Evolutionary conservation across 768 basidiomycete species (phyloP).

Genomic region (Suillus sp.): DNA sequence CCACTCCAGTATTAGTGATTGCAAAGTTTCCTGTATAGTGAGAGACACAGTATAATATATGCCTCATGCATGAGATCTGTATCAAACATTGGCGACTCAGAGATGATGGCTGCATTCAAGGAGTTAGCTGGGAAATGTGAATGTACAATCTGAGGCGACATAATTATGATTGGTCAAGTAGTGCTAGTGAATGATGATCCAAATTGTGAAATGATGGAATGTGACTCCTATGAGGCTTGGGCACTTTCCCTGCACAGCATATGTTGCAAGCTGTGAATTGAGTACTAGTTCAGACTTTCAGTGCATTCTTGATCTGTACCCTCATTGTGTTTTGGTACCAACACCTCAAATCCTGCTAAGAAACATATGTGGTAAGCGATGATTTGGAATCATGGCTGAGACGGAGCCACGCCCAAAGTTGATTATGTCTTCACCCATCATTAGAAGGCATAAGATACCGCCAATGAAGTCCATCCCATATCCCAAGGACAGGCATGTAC

Average conservation of each 20-base stretch:
- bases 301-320: too few species aligned
- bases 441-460: fast-evolving
- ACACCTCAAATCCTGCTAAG: too few species aligned
- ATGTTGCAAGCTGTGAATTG: not conserved
- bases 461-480: too few species aligned
- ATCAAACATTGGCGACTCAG: too few species aligned
- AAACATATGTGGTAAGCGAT: too few species aligned
- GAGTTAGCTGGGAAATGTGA: not conserved
- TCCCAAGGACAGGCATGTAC: not conserved
- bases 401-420: not conserved
- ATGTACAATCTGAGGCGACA: not conserved
- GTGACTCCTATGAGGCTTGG: not conserved
- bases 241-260: not conserved
- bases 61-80: too few species aligned
- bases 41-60: too few species aligned
- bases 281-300: too few species aligned
- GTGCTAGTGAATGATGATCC: not conserved
- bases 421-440: not conserved
- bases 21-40: too few species aligned
- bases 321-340: too few species aligned
- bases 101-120: too few species aligned
- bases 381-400: not conserved
- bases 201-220: not conserved
- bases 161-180: not conserved
- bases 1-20: too few species aligned